Conservation (phyloP, 176 grass and related monocot genomes). For the Saccharum officinarum region DNA sequence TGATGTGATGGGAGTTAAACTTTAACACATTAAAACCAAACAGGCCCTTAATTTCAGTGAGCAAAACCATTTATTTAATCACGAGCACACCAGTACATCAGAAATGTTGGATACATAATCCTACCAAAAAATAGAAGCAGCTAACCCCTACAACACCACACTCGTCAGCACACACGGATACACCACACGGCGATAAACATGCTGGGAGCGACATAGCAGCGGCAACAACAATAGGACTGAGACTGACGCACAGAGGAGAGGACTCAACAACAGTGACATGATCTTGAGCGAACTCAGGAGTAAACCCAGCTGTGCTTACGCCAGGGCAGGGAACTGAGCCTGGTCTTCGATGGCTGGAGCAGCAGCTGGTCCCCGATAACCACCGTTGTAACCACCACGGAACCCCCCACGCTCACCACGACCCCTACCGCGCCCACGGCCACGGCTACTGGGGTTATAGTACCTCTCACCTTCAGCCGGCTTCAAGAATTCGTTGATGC, state of each 20-base stretch:
- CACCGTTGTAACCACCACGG: constrained; percentile 34
- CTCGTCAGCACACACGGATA: constrained; percentile 28
- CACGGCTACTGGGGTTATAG: constrained; percentile 32
- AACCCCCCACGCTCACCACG: constrained; percentile 39
- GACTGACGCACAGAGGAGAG: background rate
- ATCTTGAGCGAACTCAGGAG: background rate
- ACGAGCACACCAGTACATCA: background rate
- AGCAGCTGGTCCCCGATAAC: constrained; percentile 12
- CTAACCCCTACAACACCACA: background rate
- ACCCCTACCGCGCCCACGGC: constrained; percentile 45
- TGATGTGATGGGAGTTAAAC: too few species aligned
- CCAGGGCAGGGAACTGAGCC: constrained; percentile 51
- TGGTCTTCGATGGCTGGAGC: constrained; percentile 70
- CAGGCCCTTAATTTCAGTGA: background rate
- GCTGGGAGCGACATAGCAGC: background rate
- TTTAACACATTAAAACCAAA: too few species aligned
- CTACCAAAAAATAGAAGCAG: background rate
- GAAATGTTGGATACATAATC: constrained; percentile 2
- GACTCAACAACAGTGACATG: background rate
- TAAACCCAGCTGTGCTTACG: background rate
- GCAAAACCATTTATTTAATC: background rate
- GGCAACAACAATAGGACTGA: background rate
- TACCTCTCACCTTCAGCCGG: constrained; percentile 61
- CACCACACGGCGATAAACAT: background rate
- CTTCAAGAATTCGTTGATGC: constrained; percentile 91